Percentiles rank a stretch among this genome's conserved stretches.
These are phyloP conservation scores for Cryptococcus sp. DNA, from an alignment of 1,284 basidiomycete genomes.

Conservation along the genomic window DNA sequence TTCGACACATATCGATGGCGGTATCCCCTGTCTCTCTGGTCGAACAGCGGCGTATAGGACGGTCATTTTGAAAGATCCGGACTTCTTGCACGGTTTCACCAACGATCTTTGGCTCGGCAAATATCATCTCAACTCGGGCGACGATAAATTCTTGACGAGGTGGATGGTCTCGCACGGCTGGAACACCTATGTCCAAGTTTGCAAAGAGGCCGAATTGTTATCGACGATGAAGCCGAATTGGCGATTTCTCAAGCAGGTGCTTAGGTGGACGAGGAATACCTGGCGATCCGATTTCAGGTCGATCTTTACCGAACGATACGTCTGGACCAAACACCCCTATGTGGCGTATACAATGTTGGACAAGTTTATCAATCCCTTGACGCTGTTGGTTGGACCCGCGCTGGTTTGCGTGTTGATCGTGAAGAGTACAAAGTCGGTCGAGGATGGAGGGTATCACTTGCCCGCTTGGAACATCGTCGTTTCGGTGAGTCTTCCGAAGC, in stretches of 20 bases:
- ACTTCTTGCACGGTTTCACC: conserved; percentile 84
- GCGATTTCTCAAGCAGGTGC: conserved; percentile 86
- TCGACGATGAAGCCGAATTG: conserved; percentile 95
- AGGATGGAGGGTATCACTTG: conserved; percentile 74
- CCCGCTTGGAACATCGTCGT: conserved; percentile 80
- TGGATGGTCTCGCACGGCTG: conserved; percentile 95
- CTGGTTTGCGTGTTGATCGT: conserved; percentile 69
- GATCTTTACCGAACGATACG: conserved; percentile 76
- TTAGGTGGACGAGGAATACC: conserved; percentile 88
- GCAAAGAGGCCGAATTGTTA: conserved; percentile 79
- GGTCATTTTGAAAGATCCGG: conserved; percentile 86
- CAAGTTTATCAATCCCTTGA: conserved; percentile 86
- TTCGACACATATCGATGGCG: conserved; percentile 85
- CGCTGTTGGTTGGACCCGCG: conserved; percentile 71
- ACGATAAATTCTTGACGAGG: conserved; percentile 90
- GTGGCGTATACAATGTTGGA: conserved; percentile 90
- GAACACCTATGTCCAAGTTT: conserved; percentile 87
- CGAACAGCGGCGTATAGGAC: conserved; percentile 87
- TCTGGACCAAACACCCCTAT: conserved; percentile 85
- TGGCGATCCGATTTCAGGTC: conserved; percentile 84
- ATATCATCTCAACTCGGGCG: conserved; percentile 85
- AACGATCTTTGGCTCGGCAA: conserved; percentile 88
- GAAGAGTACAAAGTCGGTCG: conserved; percentile 66
- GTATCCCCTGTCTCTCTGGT: conserved; percentile 82
- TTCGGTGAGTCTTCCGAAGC: conserved; percentile 28